Percentiles rank a stretch among this genome's conserved stretches.
phyloP scores from a whole-genome alignment of 1,139 yeast species.

The Protomyces arabidopsidicola region DNA sequence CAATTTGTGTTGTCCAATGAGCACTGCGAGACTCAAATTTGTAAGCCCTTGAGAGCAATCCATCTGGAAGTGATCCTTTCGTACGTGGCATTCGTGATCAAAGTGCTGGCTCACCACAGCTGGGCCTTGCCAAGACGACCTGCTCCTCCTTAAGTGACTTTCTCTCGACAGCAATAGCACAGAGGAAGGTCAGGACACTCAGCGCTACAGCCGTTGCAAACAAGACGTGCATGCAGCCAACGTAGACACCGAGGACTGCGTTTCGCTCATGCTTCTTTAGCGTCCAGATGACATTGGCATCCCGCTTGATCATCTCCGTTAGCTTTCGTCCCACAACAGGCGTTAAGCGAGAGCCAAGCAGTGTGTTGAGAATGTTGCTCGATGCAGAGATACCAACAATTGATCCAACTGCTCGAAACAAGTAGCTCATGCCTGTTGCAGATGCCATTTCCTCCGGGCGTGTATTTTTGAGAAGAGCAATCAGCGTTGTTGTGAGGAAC shows the following conservation, averaged over 20 bases:
- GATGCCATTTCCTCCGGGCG: conserved; percentile 32
- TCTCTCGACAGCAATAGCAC: not conserved
- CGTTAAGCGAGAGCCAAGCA: conserved; percentile 1
- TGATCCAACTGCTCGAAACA: conserved; percentile 33
- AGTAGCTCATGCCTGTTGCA: conserved; percentile 33
- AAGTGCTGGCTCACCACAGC: too few relatives aligned
- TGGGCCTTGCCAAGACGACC: not conserved
- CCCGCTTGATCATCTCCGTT: conserved; percentile 5
- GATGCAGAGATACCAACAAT: conserved; percentile 32
- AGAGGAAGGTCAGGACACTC: not conserved
- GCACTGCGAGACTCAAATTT: too few relatives aligned
- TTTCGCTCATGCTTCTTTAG: not conserved
- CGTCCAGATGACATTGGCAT: conserved; percentile 10
- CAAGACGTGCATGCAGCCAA: conserved; percentile 13
- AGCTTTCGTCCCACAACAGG: not conserved
- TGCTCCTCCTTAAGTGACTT: not conserved
- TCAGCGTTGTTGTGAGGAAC: conserved; percentile 17
- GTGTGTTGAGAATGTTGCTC: conserved; percentile 9
- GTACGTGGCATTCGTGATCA: too few relatives aligned
- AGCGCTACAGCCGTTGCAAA: not conserved
- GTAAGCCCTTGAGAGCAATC: too few relatives aligned
- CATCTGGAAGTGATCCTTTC: too few relatives aligned
- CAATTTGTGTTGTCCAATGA: too few relatives aligned
- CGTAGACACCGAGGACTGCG: conserved; percentile 8
- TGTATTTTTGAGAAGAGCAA: conserved; percentile 18